phyloP scores from a whole-genome alignment of 2,329 filamentous ascomycete genomes.

The Colletotrichum karsti region DNA sequence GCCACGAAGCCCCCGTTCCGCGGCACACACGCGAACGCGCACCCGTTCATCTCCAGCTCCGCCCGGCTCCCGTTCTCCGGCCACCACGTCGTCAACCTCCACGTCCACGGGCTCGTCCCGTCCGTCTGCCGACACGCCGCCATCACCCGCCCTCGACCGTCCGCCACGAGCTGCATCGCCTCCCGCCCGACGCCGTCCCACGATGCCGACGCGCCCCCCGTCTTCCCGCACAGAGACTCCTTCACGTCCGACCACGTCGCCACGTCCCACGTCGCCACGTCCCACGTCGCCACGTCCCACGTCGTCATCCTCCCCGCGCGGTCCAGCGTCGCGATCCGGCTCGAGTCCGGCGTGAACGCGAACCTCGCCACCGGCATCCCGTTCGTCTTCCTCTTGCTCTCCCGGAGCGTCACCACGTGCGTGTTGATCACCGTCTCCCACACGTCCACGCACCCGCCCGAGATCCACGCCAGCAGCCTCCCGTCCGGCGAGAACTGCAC shows the following conservation, averaged over 20 bases:
- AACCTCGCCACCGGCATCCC: background rate
- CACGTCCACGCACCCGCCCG: slow-evolving; percentile 1
- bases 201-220: background rate
- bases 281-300: background rate
- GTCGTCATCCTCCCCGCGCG: background rate
- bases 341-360: slow-evolving; percentile 10
- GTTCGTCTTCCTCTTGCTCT: background rate
- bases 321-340: background rate
- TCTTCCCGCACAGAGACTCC: slow-evolving; percentile 12
- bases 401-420: background rate
- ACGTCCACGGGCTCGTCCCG: background rate
- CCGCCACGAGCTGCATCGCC: slow-evolving; percentile 11
- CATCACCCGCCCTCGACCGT: background rate
- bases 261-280: no score
- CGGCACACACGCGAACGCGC: slow-evolving; percentile 11
- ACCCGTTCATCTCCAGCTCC: slow-evolving; percentile 21
- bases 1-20: slow-evolving; percentile 6
- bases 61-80: background rate
- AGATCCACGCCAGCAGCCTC: background rate
- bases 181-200: background rate
- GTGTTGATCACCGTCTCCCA: slow-evolving; percentile 21
- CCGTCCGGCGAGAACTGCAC: slow-evolving; percentile 18
- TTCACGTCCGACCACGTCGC: background rate
- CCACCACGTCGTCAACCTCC: slow-evolving; percentile 22
- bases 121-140: background rate